These are phyloP conservation scores for Lyophyllum semitale DNA, from an alignment of 768 basidiomycete genomes.

Conservation along the genomic window DNA sequence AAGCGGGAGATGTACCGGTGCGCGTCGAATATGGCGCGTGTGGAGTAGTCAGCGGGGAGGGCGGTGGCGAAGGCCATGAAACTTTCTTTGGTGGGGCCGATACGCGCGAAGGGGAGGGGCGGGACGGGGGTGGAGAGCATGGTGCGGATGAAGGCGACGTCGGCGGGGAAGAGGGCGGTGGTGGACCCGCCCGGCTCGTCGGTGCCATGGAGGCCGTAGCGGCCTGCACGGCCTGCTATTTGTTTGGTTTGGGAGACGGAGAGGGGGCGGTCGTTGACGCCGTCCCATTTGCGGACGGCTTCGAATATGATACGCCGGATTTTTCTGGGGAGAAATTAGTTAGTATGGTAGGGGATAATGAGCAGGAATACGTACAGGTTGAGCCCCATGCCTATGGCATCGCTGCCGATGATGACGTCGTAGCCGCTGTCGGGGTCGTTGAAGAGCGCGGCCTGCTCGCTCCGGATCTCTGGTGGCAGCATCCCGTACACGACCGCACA, in stretches of 20 bases:
- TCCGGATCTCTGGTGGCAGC: conserved; percentile 88
- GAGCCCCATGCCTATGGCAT: conserved; percentile 96
- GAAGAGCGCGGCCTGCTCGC: conserved; percentile 90
- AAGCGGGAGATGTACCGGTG: conserved; percentile 48
- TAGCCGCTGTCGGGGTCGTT: conserved; percentile 83
- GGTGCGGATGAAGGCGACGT: conserved; percentile 59
- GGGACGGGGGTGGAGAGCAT: conserved; percentile 55
- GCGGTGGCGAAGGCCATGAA: conserved; percentile 27
- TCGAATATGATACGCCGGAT: conserved; percentile 57
- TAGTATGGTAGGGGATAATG: neutral
- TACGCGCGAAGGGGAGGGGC: conserved; percentile 52
- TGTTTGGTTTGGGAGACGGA: conserved; percentile 85
- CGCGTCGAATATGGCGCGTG: conserved; percentile 48
- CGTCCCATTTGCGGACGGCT: conserved; percentile 66
- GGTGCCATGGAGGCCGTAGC: conserved; percentile 67
- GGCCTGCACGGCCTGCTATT: conserved; percentile 92
- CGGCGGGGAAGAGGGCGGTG: conserved; percentile 66
- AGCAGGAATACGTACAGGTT: conserved; percentile 72
- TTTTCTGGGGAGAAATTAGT: conserved; percentile 55
- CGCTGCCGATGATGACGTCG: conserved; percentile 90
- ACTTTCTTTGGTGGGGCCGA: conserved; percentile 29
- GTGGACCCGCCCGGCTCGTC: conserved; percentile 60
- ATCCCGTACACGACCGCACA: conserved; percentile 95
- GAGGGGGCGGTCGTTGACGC: conserved; percentile 43
- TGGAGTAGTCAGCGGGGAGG: conserved; percentile 45